Evolutionary conservation across 257 asterid species (phyloP), one percentile per base, ranked within the genome.

Genomic region (Orobanche coerulescens): DNA sequence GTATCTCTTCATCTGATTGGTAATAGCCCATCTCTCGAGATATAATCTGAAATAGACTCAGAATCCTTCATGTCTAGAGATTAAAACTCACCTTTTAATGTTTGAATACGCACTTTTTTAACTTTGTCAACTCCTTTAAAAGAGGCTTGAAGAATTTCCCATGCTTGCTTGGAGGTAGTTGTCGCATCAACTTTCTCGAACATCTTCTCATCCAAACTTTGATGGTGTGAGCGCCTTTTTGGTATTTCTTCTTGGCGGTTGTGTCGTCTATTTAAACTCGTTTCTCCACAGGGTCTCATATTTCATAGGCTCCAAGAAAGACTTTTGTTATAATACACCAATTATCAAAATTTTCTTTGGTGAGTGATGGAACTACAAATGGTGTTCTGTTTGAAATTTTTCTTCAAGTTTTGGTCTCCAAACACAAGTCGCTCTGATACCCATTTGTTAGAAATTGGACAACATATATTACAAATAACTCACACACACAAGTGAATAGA

Each of bases 101-200:
- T 26, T 26, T 26, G 31, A 5, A 26, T 2, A 26, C 5, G 31
- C 2, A 26, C 31, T 5, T 26, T 26, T 5, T 26, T 26, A 1
- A 26, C 31, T 26, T 26, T 26, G 5, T 26, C 31, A 26, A 26
- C 31, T 26, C 31, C 31, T 26, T 26, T 26, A 26, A n/a, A 33
- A 1, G 39, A 33, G 1, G 1, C 39, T 33, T 33, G 39, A 33
- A 3, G 1, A 18, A 34, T 58, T 64, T 2, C 18, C 5, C 61
- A 63, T 19, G 60, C 37, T 49, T 49, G 22, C 37, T 63, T 63
- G 60, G 6, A 30, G 20, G 22, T 64, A 24, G 42, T 37, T 64
- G 62, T 4, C 0, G 11, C 15, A 6, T 14, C 39, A 24, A 65
- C 11, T 16, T 52, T 65, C 11, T 61, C 30, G 4, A 42, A 43